Base-by-base conservation (phyloP, 371 early-diverging fungal genomes). In the Rhizopus sp. region DNA sequence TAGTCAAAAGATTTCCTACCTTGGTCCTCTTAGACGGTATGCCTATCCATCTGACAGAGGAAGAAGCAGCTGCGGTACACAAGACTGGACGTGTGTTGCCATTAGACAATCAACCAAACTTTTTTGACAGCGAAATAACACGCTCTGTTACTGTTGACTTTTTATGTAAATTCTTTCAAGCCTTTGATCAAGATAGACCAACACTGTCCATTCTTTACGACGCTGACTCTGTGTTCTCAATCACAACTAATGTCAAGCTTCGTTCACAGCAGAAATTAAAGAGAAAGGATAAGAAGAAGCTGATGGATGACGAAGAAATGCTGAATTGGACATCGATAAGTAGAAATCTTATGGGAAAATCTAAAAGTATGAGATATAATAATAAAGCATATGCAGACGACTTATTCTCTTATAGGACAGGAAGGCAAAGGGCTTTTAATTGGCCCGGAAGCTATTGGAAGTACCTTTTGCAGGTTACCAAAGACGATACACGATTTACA, bases 1-100 rank as follows among this genome's bases (percentile, higher is more conserved):
- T 71, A 7, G 61, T 73, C 35, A 73, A 77, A 31, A 66, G 83
- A 3, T 87, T 86, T 52, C 88, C 88, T 15, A 58, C 78, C 0
- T 57, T 87, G 29, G 59, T 65, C 5, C 13, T 86, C 6, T 60
- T 87, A 15, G 88, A 87, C 55, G 70, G 65, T 41, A 57, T 56
- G 23, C 68, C 72, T 8, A 56, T 75, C 0, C 37, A 50, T 6
- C 44, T 73, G 8, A 53, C 72, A 8, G 68, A 63, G 2, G 56
- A 57, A 17, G 74, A 77, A 32, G 50, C 47, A 9, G 57, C 57
- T 9, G 17, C 60, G 31, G 63, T 75, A 6, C 66, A 68, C 34
- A 68, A 69, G 45, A 70, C 65, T 0, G 63, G 68, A 3, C 57
- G 65, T 40, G 57, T 72, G 7, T 51, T 77, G 15, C 72, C 77